Conservation (phyloP, 2,329 filamentous ascomycete genomes). For the Calonectria leucothoes region DNA sequence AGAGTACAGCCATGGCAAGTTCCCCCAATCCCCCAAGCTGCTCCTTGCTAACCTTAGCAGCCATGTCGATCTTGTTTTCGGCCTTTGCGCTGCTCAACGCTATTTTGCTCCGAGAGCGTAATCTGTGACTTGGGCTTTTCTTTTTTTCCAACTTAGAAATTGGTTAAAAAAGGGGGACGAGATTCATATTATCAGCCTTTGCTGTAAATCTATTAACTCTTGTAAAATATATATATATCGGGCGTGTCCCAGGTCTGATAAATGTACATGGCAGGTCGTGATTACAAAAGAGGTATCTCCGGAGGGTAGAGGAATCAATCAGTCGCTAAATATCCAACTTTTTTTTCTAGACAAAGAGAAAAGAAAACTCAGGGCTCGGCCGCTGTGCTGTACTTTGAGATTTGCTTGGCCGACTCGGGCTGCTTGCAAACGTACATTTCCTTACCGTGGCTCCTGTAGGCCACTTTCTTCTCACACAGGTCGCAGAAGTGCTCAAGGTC, state of each 20-base stretch:
- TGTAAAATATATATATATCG: not conserved
- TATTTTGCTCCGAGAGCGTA: slow-evolving; percentile 4
- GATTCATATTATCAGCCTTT: not conserved
- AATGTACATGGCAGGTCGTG: not conserved
- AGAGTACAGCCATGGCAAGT: slow-evolving; percentile 32
- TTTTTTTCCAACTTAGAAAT: not conserved
- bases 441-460: slow-evolving; percentile 19
- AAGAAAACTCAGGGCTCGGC: not conserved
- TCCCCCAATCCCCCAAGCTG: too few species aligned
- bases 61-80: slow-evolving; percentile 20
- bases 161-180: not conserved
- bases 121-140: not conserved
- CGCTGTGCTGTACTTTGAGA: slow-evolving; percentile 10
- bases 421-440: slow-evolving; percentile 24
- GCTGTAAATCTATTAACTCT: not conserved
- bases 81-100: not conserved
- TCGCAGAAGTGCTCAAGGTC: slow-evolving; percentile 23
- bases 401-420: not conserved
- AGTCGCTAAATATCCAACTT: not conserved
- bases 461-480: slow-evolving; percentile 14
- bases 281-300: not conserved
- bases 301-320: not conserved
- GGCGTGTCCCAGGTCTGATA: not conserved
- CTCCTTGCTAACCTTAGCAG: not conserved
- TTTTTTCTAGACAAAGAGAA: too few species aligned